Base-by-base conservation (phyloP, 2,329 filamentous ascomycete species). In the Parasarocladium wereldwijsianum region DNA sequence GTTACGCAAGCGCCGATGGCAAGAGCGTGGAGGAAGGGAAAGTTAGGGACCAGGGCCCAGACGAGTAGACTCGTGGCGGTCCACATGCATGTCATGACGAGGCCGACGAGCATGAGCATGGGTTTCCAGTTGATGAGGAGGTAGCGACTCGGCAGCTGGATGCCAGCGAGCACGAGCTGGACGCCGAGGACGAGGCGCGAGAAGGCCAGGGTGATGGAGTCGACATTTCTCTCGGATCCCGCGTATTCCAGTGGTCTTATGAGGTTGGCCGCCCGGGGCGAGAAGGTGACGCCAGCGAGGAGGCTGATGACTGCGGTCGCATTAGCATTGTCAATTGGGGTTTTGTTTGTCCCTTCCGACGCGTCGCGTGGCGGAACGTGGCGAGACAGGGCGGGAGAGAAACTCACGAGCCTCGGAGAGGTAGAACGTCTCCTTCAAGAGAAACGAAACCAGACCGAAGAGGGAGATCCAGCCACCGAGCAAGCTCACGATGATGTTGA, bases 11-110 rank as follows among this genome's bases (percentile, higher is more conserved):
- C 80, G 1, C 75, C 85, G 8, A 93, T 62, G 11, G 76, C 79
- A 8, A 93, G 62, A 0, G 86, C 80, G 40, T 90, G 78, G 2
- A 93, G 60, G 38, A 90, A 81, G 17, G 60, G 61, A 11, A 87
- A 58, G 29, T 72, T 57, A 0, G 82, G 81, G 2, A 86, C 71
- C 36, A 93, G 53, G 0, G 54, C 78, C 73, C 76, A 93, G 25
- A 93, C 61, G 3, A 93, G 51, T 2, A 90, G 55, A 40, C 77
- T 81, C n/a, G 80, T 90, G 14, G 64, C 57, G 8, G 93, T 41
- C 86, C 86, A 93, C 85, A 93, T 93, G 36, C 60, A 57, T 2
- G 70, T 70, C 85, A 93, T 93, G 23, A 80, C 74, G 1, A 84
- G 86, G 0, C 84, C 84, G 6, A 93, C 66, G 12, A 93, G 66